Base-by-base conservation (phyloP, 768 basidiomycete genomes). In the Calocybe indica region DNA sequence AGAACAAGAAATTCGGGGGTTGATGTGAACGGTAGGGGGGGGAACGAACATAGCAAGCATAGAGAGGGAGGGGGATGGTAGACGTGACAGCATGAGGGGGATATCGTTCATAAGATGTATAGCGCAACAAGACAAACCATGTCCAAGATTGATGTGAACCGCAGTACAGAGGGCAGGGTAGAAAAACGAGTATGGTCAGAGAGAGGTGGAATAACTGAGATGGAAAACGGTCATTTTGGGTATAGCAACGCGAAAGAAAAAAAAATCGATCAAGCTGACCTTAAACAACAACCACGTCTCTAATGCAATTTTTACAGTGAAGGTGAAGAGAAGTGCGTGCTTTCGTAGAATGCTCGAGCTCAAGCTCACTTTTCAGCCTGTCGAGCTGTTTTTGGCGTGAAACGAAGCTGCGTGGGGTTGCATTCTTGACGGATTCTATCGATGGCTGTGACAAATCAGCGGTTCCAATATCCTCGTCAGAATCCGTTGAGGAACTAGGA, bases 361-460 rank as follows among this genome's bases (percentile, higher is more conserved):
- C 69, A 59, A 90, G 64, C 53, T 82, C 77, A 31, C 62, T 57
- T 60, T 71, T 73, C 55, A 90, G 64, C 64, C 76, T 80, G 59
- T 78, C 76, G 55, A 90, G 62, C 62, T 91, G 88, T 53, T 69
- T 75, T 56, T 82, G 75, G 59, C 76, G 83, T 28, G 81, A 73
- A 40, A 86, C 81, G 58, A 71, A 86, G 48, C 65, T 64, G 22
- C 22, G 22, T 4, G 22, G 22, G 22, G 22, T 22, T 22, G 22
- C 22, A 22, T 22, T 22, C 22, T 22, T 22, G 22, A 22, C 22
- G 22, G 22, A 22, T 22, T 22, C 22, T 22, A 22, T 22, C 22
- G 22, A 22, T 22, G 22, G 2, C 22, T 22, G 22, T 22, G 22
- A 22, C 22, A 22, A 22, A 22, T 22, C 22, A 4, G 22, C 22